Evolutionary conservation across 768 basidiomycete species (phyloP), one percentile per base, ranked within the genome.

Genomic region (Leccinellum albellum): DNA sequence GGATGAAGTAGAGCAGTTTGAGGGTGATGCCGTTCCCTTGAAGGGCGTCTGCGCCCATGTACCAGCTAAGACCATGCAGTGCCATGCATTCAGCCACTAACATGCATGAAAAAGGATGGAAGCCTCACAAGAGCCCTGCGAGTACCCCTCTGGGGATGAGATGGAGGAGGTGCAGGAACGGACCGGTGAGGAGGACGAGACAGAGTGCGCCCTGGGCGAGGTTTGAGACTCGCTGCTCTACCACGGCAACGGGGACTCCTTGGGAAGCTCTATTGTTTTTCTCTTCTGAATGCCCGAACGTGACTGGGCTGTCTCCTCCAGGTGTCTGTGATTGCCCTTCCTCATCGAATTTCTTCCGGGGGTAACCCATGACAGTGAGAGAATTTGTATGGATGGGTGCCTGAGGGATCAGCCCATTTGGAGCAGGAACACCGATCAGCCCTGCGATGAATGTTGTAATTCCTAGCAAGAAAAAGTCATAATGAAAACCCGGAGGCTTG

Each of bases 201-300:
- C 84, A 91, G 32, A 92, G 72, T 13, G 82, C 72, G 21, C 95
- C 92, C 70, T 97, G 90, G 0, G 85, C 87, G 20, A 97, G 79
- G 68, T 97, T 95, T 8, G 92, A 95, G 12, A 92, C 84, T n/a
- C 94, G 81, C 72, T 97, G 94, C 68, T 98, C 94, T 4, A 97
- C 89, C 1, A 97, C 89, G 0, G 82, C 82, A 8, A 90, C 61
- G 2, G 88, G 86, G 0, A 84, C 77, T 65, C 88, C 85, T 45
- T 64, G 73, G 31, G 62, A 20, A 55, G 28, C n/a, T n/a, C n/a
- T 9, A 5, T 14, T 29, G 60, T 17, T 65, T 9, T 70, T 68
- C 45, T 73, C 70, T 15, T 64, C 61, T 37, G 64, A 71, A 46
- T 21, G 56, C 7, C 54, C 46, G 37, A 20, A 10, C 4, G 10